Evolutionary conservation across 139 green algal genomes (phyloP).

Genomic region (Micractinium conductrix): DNA sequence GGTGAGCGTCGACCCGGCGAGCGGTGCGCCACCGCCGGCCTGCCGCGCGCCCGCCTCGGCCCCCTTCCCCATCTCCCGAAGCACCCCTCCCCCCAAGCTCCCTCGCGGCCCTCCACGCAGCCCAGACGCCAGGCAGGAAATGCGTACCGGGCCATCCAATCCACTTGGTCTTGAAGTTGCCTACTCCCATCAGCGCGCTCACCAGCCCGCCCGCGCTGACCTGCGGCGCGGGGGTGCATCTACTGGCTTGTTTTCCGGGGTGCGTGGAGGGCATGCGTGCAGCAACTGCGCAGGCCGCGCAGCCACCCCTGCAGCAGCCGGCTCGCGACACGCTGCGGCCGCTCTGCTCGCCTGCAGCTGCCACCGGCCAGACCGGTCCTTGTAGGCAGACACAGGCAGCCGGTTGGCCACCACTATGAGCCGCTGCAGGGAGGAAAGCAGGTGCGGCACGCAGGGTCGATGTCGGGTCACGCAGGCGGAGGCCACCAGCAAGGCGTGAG

Average conservation of each 20-base stretch:
- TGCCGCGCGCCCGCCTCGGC: no score
- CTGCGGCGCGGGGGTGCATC: conserved; percentile 43
- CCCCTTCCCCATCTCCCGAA: no score
- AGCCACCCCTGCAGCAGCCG: not conserved
- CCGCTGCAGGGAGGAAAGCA: conserved; percentile 49
- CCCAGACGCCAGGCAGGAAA: not conserved
- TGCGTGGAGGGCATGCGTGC: not conserved
- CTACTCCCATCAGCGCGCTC: conserved; percentile 92
- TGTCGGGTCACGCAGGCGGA: not conserved
- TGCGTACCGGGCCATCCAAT: conserved; percentile 93
- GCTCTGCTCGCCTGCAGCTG: conserved; percentile 70
- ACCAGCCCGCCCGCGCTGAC: conserved; percentile 93
- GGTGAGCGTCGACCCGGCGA: no score
- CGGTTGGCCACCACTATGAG: conserved; percentile 97
- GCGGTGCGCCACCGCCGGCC: no score
- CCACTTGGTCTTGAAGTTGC: conserved; percentile 89
- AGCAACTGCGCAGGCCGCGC: not conserved
- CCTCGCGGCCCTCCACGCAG: no score
- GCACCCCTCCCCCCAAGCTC: no score
- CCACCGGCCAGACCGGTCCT: conserved; percentile 79
- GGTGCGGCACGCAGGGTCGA: not conserved
- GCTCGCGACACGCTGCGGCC: not conserved
- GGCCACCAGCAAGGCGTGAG: not conserved
- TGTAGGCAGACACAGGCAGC: conserved; percentile 89
- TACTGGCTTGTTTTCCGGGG: not conserved